Percentiles rank a stretch among this genome's conserved stretches.
phyloP scores from a whole-genome alignment of 164 flowering plant genomes.

The Pachysandra terminalis region DNA sequence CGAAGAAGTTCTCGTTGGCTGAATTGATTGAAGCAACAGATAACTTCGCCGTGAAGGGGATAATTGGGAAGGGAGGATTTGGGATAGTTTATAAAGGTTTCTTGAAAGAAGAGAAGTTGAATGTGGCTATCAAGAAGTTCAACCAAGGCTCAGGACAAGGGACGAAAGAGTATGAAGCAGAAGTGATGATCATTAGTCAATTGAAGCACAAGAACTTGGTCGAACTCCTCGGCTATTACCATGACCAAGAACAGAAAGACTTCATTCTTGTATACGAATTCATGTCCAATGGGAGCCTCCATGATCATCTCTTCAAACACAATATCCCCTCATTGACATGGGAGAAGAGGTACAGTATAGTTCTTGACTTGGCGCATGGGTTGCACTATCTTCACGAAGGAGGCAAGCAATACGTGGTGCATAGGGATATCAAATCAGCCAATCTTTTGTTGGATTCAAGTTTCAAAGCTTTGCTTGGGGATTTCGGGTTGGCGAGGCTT shows the following conservation, averaged over 20 bases:
- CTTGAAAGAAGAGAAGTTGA: neutral
- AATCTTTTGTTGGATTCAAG: neutral
- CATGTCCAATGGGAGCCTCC: neutral
- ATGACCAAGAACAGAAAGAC: neutral
- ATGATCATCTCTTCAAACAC: neutral
- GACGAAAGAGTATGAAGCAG: neutral
- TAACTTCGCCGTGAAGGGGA: neutral
- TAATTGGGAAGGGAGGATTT: neutral
- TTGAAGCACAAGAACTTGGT: neutral
- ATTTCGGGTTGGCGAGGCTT: neutral
- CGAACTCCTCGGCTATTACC: no score
- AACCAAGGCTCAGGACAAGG: neutral
- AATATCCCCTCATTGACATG: neutral
- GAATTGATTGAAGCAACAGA: neutral
- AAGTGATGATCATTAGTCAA: neutral
- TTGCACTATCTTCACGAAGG: neutral
- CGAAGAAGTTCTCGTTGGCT: neutral
- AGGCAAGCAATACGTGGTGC: neutral
- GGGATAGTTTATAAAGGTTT: neutral
- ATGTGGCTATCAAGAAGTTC: neutral
- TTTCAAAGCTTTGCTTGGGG: neutral
- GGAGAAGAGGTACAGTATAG: neutral
- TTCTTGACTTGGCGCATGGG: neutral
- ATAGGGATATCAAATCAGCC: neutral
- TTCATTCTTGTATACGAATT: neutral